Conservation (phyloP, 2,329 filamentous ascomycete species). For the Bipolaris sorokiniana region DNA sequence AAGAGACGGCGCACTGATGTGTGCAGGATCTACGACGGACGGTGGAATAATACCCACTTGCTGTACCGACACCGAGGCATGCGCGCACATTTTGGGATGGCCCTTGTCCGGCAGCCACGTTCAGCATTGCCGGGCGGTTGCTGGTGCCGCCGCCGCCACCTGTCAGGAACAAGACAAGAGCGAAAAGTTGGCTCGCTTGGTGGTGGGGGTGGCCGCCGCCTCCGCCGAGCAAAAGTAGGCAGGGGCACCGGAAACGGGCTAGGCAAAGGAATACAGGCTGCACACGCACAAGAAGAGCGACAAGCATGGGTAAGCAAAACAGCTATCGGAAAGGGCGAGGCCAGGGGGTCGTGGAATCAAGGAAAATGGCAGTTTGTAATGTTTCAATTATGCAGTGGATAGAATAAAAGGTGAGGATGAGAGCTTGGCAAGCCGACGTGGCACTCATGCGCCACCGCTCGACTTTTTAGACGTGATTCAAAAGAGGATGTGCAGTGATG, state of each 20-base stretch:
- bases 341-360: conserved; percentile 4
- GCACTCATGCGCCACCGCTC: conserved; percentile 8
- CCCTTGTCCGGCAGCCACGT: background rate
- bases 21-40: no score
- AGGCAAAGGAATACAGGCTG: background rate
- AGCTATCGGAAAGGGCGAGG: conserved; percentile 11
- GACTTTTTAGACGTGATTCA: background rate
- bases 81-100: background rate
- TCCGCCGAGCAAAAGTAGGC: conserved; percentile 17
- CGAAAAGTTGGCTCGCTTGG: conserved; percentile 11
- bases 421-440: conserved; percentile 8
- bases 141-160: background rate
- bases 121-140: conserved; percentile 1
- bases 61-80: no score
- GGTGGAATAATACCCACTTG: no score
- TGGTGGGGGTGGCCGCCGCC: conserved; percentile 8
- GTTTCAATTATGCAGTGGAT: background rate
- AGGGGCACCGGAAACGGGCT: conserved; percentile 10
- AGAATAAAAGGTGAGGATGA: background rate
- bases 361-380: background rate
- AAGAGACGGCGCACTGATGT: no score
- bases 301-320: conserved; percentile 7
- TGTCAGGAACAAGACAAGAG: background rate
- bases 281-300: background rate
- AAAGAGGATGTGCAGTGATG: conserved; percentile 9